Conservation (phyloP, 768 basidiomycete species). For the Naganishia vaughanmartiniae region DNA sequence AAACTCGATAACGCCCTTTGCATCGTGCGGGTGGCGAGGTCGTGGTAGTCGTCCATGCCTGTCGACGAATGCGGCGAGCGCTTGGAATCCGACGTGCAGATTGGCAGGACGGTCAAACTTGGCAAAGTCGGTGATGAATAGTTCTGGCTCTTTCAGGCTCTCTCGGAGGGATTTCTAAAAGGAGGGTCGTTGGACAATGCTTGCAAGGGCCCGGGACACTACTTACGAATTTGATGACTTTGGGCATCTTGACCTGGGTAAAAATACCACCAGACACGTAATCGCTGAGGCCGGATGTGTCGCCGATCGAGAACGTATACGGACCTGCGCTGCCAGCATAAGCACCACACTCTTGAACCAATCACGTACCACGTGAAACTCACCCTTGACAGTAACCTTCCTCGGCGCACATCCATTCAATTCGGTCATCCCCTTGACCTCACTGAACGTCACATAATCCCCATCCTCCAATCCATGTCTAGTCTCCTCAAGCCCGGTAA, state of each 20-base stretch:
- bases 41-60: conserved; percentile 69
- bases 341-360: not conserved
- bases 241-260: conserved; percentile 99
- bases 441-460: conserved; percentile 92
- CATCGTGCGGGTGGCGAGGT: conserved; percentile 79
- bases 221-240: conserved; percentile 86
- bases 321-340: conserved; percentile 57
- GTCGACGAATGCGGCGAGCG: conserved; percentile 71
- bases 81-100: conserved; percentile 91
- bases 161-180: conserved; percentile 86
- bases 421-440: conserved; percentile 91
- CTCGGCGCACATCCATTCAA: conserved; percentile 87
- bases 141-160: conserved; percentile 74
- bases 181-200: conserved; percentile 5
- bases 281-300: conserved; percentile 71
- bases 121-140: conserved; percentile 92
- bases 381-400: conserved; percentile 80
- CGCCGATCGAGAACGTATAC: conserved; percentile 94
- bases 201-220: not conserved
- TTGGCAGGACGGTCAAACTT: conserved; percentile 91
- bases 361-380: conserved; percentile 37
- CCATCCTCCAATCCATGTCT: conserved; percentile 98
- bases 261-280: conserved; percentile 91
- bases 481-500: conserved; percentile 94
- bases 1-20: conserved; percentile 65